phyloP scores from a whole-genome alignment of 1,284 basidiomycete species.

The Hortiboletus rubellus region DNA sequence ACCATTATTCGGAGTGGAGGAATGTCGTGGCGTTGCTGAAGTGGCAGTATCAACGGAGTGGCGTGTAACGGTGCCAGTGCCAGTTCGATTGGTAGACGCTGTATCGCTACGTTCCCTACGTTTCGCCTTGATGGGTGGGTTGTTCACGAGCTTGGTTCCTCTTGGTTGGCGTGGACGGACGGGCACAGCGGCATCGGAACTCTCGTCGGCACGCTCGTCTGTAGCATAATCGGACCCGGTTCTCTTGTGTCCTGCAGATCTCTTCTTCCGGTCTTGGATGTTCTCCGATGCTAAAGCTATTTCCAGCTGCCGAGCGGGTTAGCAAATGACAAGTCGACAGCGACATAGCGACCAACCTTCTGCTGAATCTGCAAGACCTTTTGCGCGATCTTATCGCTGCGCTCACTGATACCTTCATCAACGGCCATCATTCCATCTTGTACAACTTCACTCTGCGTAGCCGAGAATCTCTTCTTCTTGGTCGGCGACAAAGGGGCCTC shows the following conservation, averaged over 20 bases:
- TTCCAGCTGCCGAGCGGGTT: conserved; percentile 55
- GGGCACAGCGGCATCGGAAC: conserved; percentile 33
- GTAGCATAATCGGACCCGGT: conserved; percentile 32
- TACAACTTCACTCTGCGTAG: conserved; percentile 53
- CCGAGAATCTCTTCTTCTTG: conserved; percentile 76
- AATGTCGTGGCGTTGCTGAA: conserved; percentile 35
- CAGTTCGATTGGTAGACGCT: conserved; percentile 32
- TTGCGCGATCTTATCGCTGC: conserved; percentile 80
- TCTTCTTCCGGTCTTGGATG: conserved; percentile 43
- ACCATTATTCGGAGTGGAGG: conserved; percentile 24
- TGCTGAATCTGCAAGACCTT: conserved; percentile 82
- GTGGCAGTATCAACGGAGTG: conserved; percentile 26
- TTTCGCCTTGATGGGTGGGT: conserved; percentile 32
- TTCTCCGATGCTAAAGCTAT: conserved; percentile 64
- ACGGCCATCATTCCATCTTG: conserved; percentile 81
- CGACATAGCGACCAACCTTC: conserved; percentile 51
- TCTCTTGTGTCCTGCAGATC: conserved; percentile 26
- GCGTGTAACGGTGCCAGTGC: conserved; percentile 27
- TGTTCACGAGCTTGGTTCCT: conserved; percentile 33
- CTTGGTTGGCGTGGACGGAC: conserved; percentile 28
- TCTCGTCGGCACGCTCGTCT: conserved; percentile 36
- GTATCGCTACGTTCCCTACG: conserved; percentile 39
- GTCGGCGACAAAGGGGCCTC: conserved; percentile 42
- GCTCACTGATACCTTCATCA: conserved; percentile 77
- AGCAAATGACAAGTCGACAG: conserved; percentile 1